Evolutionary conservation across 2,329 filamentous ascomycete species (phyloP).

Genomic region (Dothidotthia symphoricarpi): DNA sequence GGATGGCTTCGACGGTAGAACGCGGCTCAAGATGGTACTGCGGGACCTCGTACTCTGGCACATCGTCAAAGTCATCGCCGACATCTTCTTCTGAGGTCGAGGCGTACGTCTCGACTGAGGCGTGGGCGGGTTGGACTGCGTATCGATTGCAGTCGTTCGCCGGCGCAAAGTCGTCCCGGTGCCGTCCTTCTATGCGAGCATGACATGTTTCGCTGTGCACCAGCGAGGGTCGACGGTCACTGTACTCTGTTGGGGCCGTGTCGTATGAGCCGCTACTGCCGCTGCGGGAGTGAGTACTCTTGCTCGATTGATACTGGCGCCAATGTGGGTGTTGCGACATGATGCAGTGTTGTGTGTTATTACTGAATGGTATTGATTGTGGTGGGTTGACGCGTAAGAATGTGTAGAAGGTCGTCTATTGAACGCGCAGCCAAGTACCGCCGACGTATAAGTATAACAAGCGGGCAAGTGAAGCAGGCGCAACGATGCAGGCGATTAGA

Average conservation of each 20-base stretch:
- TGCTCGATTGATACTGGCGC: slow-evolving; percentile 34
- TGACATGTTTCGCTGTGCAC: slow-evolving; percentile 34
- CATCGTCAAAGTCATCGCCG: slow-evolving; percentile 45
- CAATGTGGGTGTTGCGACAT: slow-evolving; percentile 38
- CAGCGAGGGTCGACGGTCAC: slow-evolving; percentile 28
- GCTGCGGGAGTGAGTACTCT: slow-evolving; percentile 35
- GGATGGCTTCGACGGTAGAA: slow-evolving; percentile 61
- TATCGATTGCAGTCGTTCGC: slow-evolving; percentile 13
- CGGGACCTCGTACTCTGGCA: slow-evolving; percentile 57
- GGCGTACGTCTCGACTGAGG: slow-evolving; percentile 76
- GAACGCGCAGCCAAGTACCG: slow-evolving; percentile 17
- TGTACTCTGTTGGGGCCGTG: slow-evolving; percentile 39
- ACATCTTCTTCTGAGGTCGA: slow-evolving; percentile 68
- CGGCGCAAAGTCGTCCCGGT: slow-evolving; percentile 26
- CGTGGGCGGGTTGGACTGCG: slow-evolving; percentile 38
- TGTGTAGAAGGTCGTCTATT: slow-evolving; percentile 10
- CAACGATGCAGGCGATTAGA: slow-evolving; percentile 11
- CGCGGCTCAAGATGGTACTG: slow-evolving; percentile 62
- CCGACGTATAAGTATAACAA: slow-evolving; percentile 21
- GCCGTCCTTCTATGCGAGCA: slow-evolving; percentile 28
- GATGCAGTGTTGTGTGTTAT: slow-evolving; percentile 14
- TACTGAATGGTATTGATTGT: slow-evolving; percentile 11
- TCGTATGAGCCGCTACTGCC: slow-evolving; percentile 35
- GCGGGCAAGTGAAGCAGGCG: slow-evolving; percentile 18
- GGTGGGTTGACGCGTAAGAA: slow-evolving; percentile 7